Evolutionary conservation across 306 rosid genomes (phyloP), one percentile per base, ranked within the genome.

Genomic region (Corylus heterophylla): DNA sequence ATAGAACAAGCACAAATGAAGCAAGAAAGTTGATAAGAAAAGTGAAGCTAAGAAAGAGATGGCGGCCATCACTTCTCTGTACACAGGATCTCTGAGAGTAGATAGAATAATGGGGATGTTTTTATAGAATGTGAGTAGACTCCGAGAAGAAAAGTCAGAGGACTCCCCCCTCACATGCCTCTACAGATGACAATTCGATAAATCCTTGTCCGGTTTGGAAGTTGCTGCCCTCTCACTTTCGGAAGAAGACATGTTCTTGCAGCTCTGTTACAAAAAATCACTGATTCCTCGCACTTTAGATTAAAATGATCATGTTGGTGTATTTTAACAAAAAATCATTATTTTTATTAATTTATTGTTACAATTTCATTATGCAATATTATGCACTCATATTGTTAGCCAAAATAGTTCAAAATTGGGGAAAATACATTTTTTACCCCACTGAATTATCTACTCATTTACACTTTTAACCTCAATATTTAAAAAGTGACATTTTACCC

Each of bases 221-320:
- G 71, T 42, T 79, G 86, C 20, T 82, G 12, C 0, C 75, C 81
- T 76, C 45, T 83, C 89, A n/a, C 56, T 88, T 70, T 88, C 83
- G 1, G 3, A 35, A 13, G 52, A 2, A 42, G 59, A 51, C 67
- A 73, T 75, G 18, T 16, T 20, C 58, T 73, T 18, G 11, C 50
- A 17, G 0, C 62, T 9, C 6, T 52, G 45, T 54, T 12, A 22
- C 22, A 22, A 22, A 22, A 22, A 22, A 22, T 1, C 35, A 0
- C 1, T n/a, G 70, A 29, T 74, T 62, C 71, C n/a, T 54, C n/a
- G 44, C 27, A 72, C 20, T n/a, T 35, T 27, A 2, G 11, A 13
- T 52, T 14, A 13, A 31, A 31, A 31, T 31, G 35, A 31, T 31
- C 35, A 31, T 31, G 35, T 22, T 22, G 25, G 25, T 22, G 25